Evolutionary conservation across 208 protist species (phyloP).

Genomic region (Leishmania major): DNA sequence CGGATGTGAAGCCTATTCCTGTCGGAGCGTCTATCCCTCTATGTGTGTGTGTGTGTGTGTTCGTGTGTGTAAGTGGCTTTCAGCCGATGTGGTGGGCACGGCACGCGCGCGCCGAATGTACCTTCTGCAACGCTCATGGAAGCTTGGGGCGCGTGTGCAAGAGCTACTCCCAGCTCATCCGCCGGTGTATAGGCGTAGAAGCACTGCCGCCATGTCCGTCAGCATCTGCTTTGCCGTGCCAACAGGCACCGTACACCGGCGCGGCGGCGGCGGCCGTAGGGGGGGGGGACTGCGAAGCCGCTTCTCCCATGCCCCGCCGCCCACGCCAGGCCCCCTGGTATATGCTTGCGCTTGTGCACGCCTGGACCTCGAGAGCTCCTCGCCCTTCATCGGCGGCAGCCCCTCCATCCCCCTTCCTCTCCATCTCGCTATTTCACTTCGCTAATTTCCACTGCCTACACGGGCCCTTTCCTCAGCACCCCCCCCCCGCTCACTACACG

Average conservation of each 20-base stretch:
- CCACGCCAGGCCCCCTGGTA: not conserved
- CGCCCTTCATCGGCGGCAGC: not conserved
- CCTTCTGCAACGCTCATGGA: slow-evolving; percentile 5
- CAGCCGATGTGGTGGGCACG: not conserved
- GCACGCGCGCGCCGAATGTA: not conserved
- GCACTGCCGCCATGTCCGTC: not conserved
- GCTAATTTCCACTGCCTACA: not conserved
- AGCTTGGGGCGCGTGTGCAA: not conserved
- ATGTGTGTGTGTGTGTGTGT: slow-evolving; percentile 8
- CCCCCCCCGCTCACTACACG: not conserved
- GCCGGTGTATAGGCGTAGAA: not conserved
- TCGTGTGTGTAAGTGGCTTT: not conserved
- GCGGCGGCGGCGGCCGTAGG: not conserved
- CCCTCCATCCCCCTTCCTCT: not conserved
- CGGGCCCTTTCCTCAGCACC: not conserved
- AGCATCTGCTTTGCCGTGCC: not conserved
- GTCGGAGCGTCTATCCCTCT: not conserved
- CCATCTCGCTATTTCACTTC: not conserved
- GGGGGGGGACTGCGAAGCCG: too few relatives aligned
- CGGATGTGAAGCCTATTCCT: too few relatives aligned
- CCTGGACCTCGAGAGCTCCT: not conserved
- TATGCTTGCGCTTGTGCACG: not conserved
- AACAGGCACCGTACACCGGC: not conserved
- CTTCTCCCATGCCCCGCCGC: not conserved
- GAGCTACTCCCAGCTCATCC: not conserved